These are phyloP conservation scores for Paratinospora sagittata DNA, from an alignment of 164 flowering plant species.

Conservation along the genomic window DNA sequence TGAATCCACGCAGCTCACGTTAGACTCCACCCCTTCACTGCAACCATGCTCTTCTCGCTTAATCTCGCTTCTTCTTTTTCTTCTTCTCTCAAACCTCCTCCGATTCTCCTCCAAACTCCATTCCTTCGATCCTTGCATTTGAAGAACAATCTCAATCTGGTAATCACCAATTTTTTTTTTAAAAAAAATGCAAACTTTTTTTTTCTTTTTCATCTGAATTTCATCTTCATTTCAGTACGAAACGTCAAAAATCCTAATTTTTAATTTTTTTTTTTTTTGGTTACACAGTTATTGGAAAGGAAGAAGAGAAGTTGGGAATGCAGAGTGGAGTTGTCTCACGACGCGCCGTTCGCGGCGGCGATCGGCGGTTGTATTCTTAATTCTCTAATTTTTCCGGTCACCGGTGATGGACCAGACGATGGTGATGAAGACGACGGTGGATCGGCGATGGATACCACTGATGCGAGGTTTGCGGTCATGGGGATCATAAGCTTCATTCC, in stretches of 20 bases:
- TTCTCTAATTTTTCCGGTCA: constrained; percentile 51
- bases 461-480: constrained; percentile 77
- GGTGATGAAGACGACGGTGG: constrained; percentile 27
- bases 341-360: constrained; percentile 64
- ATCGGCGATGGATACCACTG: constrained; percentile 36
- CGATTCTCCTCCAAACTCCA: too few relatives aligned
- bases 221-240: not conserved
- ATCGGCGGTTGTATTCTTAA: constrained; percentile 68
- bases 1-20: not conserved
- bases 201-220: too few relatives aligned
- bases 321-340: constrained; percentile 58
- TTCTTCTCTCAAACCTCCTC: not conserved
- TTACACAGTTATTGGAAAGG: constrained; percentile 20
- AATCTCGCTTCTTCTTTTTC: not conserved
- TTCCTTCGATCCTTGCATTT: not conserved
- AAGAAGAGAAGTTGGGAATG: constrained; percentile 29
- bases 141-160: not conserved
- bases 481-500: constrained; percentile 85
- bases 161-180: too few relatives aligned
- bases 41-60: constrained; percentile 2
- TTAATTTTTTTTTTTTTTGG: not conserved
- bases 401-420: too few relatives aligned
- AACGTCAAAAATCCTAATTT: not conserved
- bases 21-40: constrained; percentile 2
- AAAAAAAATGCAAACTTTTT: too few relatives aligned